Base-by-base conservation (phyloP, 805 yeast genomes). In the Spathaspora sp. region DNA sequence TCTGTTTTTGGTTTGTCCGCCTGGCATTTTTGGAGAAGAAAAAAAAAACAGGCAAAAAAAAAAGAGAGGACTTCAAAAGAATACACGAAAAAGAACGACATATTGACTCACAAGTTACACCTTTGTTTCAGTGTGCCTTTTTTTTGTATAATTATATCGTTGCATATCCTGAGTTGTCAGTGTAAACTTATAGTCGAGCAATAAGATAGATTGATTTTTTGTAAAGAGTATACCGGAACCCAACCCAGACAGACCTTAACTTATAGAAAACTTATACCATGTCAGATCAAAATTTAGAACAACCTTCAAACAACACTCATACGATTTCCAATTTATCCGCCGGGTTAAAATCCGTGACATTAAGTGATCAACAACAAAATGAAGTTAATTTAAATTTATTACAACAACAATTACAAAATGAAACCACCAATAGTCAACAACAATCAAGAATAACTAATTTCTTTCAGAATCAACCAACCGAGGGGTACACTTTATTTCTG, bases 401-500 rank as follows among this genome's bases (percentile, higher is more conserved):
- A 58, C 78, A 77, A 59, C 80, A 75, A 54, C 75, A 73, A 52
- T 69, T 78, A 49, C 74, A 74, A 48, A 67, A 65, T 53, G 79
- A 73, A 52, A 55, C 75, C 19, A 66, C 60, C 16, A 59, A 68
- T 46, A 10, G 11, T 35, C 69, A 68, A 57, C 71, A 79, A 56
- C 76, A 78, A 59, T 75, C 86, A 19, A 73, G 96, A 55, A 80
- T 90, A 49, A 77, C 86, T 28, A 77, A 80, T 55, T 90, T 89
- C 65, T 86, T 89, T 64, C 82, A 80, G 57, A 84, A 85, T 61
- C 87, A 85, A 58, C 96, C 97, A 10, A 68, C 78, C 17, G 87
- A 85, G 56, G 97, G 97, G 1, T 89, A 81, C 67, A 89, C 97
- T 1, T 75, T 92, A 46, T 90, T 88, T 81, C 61, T 96, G 69